Conservation (phyloP, 352 stramenopile genomes). For the Pythium plurisporium region DNA sequence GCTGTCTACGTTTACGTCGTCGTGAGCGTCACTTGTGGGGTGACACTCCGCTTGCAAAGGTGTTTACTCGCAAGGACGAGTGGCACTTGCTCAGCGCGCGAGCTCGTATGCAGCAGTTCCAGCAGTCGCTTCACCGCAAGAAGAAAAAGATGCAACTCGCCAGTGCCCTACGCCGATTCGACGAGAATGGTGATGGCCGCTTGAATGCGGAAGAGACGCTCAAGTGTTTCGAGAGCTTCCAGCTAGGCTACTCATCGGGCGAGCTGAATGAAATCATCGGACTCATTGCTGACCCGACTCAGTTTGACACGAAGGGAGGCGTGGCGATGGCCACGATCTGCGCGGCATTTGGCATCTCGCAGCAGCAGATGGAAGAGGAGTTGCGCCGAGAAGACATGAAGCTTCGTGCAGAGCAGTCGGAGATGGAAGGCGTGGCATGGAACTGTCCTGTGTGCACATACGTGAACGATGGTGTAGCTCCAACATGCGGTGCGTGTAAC, state of each 20-base stretch:
- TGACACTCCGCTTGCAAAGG: slow-evolving; percentile 94
- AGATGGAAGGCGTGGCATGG: slow-evolving; percentile 34
- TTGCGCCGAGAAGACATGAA: slow-evolving; percentile 43
- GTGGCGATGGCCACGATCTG: slow-evolving; percentile 71
- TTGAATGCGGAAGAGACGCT: slow-evolving; percentile 68
- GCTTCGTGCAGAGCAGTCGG: slow-evolving; percentile 11
- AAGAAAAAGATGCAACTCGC: slow-evolving; percentile 44
- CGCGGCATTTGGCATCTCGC: slow-evolving; percentile 57
- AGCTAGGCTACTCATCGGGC: slow-evolving; percentile 74
- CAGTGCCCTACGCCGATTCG: slow-evolving; percentile 57
- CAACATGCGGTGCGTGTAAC: slow-evolving; percentile 51
- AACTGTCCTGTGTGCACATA: slow-evolving; percentile 77
- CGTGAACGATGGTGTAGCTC: slow-evolving; percentile 43
- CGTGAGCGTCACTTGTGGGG: slow-evolving; percentile 94
- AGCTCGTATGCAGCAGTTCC: slow-evolving; percentile 82
- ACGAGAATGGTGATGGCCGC: slow-evolving; percentile 60
- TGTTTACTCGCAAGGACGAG: slow-evolving; percentile 97
- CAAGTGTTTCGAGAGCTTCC: slow-evolving; percentile 85
- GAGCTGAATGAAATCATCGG: slow-evolving; percentile 83
- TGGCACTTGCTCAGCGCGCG: slow-evolving; percentile 90
- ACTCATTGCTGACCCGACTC: slow-evolving; percentile 54
- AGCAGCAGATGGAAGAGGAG: slow-evolving; percentile 47
- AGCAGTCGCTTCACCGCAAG: slow-evolving; percentile 67
- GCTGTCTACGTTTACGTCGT: slow-evolving; percentile 86
- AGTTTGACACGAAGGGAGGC: slow-evolving; percentile 36